Evolutionary conservation across 2,329 filamentous ascomycete species (phyloP).

Genomic region (Exophiala calicioides): DNA sequence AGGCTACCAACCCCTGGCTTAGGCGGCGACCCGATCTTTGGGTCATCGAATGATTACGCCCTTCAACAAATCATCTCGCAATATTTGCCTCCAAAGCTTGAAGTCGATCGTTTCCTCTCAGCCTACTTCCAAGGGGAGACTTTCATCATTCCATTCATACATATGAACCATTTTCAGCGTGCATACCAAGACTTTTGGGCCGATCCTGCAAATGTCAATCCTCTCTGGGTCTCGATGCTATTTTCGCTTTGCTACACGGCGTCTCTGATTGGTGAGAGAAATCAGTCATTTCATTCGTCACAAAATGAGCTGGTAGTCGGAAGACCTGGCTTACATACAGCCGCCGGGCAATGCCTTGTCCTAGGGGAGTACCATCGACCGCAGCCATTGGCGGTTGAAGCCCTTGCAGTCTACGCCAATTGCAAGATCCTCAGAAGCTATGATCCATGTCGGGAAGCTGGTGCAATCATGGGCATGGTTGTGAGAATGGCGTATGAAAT

Average conservation of each 20-base stretch:
- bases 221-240: slow-evolving; percentile 55
- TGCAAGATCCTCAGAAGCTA: slow-evolving; percentile 54
- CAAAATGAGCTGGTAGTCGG: slow-evolving; percentile 48
- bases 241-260: slow-evolving; percentile 50
- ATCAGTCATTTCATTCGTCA: slow-evolving; percentile 36
- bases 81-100: slow-evolving; percentile 18
- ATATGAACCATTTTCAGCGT: slow-evolving; percentile 20
- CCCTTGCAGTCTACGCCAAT: slow-evolving; percentile 46
- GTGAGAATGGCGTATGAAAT: slow-evolving; percentile 62
- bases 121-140: slow-evolving; percentile 25
- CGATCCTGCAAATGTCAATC: slow-evolving; percentile 47
- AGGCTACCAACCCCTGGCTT: background rate
- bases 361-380: slow-evolving; percentile 44
- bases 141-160: slow-evolving; percentile 23
- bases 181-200: slow-evolving; percentile 57
- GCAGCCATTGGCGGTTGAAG: slow-evolving; percentile 27
- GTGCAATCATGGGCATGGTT: slow-evolving; percentile 56
- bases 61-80: slow-evolving; percentile 15
- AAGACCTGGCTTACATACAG: slow-evolving; percentile 35
- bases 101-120: slow-evolving; percentile 21
- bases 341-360: slow-evolving; percentile 55
- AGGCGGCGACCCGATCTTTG: slow-evolving; percentile 20
- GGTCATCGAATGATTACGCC: slow-evolving; percentile 10
- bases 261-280: slow-evolving; percentile 5
- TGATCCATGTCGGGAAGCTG: slow-evolving; percentile 56